A percentile compares a stretch with the other conserved stretches of the same genome.
These are phyloP conservation scores for Verticillium zaregamsianum DNA, from an alignment of 2,329 filamentous ascomycete species.

Conservation along the genomic window DNA sequence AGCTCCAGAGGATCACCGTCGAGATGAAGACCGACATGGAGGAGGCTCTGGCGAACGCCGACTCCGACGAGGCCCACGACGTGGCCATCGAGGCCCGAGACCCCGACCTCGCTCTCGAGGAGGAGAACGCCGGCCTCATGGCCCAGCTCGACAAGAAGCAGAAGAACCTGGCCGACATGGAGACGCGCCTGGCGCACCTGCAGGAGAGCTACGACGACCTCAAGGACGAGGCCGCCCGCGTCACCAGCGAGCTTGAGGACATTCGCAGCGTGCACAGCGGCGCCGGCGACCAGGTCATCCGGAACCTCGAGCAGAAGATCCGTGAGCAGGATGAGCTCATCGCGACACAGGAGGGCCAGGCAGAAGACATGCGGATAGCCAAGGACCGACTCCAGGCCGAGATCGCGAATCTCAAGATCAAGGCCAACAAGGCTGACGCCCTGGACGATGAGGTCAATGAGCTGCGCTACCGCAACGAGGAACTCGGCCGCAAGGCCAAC, in stretches of 20 bases:
- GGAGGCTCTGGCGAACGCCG: constrained; percentile 6
- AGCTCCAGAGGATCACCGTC: constrained; percentile 42
- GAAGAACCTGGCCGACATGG: constrained; percentile 55
- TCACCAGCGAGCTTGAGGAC: constrained; percentile 49
- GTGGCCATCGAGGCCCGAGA: constrained; percentile 40
- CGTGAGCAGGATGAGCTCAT: constrained; percentile 70
- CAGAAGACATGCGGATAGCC: constrained; percentile 46
- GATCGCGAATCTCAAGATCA: constrained; percentile 40
- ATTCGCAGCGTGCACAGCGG: constrained; percentile 47
- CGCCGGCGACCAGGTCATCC: constrained; percentile 47
- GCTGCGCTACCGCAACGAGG: constrained; percentile 53
- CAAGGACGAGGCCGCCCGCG: constrained; percentile 57
- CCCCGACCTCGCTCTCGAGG: constrained; percentile 53
- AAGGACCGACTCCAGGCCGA: constrained; percentile 44
- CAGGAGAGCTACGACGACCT: constrained; percentile 62
- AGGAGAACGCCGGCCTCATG: constrained; percentile 46
- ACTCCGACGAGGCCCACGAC: constrained; percentile 30
- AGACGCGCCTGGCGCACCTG: constrained; percentile 55
- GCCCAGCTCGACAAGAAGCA: constrained; percentile 48
- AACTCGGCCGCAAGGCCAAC: constrained; percentile 59
- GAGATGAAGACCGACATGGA: constrained; percentile 32
- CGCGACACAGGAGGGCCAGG: constrained; percentile 62
- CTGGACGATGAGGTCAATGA: constrained; percentile 57
- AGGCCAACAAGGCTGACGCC: constrained; percentile 43
- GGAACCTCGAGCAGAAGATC: constrained; percentile 51